Conservation (phyloP, 225 moss, liverwort and hornwort genomes). For the Anthoceros angustus region DNA sequence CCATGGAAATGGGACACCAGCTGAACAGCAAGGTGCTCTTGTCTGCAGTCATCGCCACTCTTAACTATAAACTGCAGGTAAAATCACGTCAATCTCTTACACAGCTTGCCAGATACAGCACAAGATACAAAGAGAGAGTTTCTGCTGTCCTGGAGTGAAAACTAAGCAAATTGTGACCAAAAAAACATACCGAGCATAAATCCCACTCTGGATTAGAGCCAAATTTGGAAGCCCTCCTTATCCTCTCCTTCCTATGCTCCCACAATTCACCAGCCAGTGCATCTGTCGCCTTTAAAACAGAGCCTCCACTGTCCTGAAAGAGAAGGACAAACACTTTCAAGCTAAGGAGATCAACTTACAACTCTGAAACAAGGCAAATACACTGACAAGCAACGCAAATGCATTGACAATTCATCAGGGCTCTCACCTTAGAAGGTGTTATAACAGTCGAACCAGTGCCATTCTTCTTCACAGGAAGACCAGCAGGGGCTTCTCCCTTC, state of each 20-base stretch:
- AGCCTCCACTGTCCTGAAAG: constrained; percentile 55
- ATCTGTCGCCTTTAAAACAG: constrained; percentile 73
- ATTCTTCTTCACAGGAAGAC: constrained; percentile 82
- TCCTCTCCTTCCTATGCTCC: constrained; percentile 83
- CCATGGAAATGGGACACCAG: constrained; percentile 96
- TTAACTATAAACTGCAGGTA: constrained; percentile 87
- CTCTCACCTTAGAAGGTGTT: constrained; percentile 21
- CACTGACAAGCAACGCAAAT: not conserved
- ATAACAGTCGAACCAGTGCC: constrained; percentile 53
- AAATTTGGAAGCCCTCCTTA: constrained; percentile 68
- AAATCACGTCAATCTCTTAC: constrained; percentile 9
- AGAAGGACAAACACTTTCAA: not conserved
- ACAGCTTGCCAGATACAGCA: not conserved
- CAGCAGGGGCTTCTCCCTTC: constrained; percentile 93
- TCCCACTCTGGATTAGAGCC: constrained; percentile 80
- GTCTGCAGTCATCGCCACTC: constrained; percentile 99
- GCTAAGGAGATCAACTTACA: no score
- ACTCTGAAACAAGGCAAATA: no score
- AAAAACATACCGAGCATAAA: constrained; percentile 65
- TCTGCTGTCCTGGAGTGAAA: not conserved
- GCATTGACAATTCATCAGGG: not conserved
- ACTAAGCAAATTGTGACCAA: not conserved
- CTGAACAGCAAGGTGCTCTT: constrained; percentile 96
- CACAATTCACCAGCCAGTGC: constrained; percentile 94
- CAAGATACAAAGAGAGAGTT: not conserved